Conservation (phyloP, 1,284 basidiomycete genomes). For the Psilocybe mexicana region DNA sequence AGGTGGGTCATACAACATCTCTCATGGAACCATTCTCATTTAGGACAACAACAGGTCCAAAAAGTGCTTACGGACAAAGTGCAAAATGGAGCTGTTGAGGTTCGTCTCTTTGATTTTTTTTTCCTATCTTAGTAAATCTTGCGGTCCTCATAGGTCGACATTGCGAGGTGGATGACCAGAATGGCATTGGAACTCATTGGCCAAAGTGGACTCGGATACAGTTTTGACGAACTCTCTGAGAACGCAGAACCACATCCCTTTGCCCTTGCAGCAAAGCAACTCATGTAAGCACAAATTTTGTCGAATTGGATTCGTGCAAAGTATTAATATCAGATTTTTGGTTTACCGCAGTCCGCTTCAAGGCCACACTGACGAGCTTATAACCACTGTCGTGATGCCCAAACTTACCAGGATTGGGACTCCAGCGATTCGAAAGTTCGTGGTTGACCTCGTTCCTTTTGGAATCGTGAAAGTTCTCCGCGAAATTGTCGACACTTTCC, state of each 20-base stretch:
- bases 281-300: conserved; percentile 22
- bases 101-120: not conserved
- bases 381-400: not conserved
- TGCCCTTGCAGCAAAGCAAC: conserved; percentile 27
- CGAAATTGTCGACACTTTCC: conserved; percentile 40
- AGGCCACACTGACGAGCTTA: not conserved
- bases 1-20: not conserved
- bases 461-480: conserved; percentile 31
- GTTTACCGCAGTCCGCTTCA: not conserved
- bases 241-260: conserved; percentile 29
- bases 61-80: not conserved
- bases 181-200: conserved; percentile 41
- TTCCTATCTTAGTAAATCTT: no score
- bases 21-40: not conserved
- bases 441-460: conserved; percentile 35
- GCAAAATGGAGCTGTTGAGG: conserved; percentile 7
- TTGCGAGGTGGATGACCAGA: conserved; percentile 38
- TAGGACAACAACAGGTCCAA: not conserved
- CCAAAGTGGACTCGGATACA: conserved; percentile 40
- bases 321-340: not conserved
- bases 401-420: conserved; percentile 15
- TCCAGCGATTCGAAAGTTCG: conserved; percentile 33
- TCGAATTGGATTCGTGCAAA: no score
- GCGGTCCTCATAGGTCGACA: conserved; percentile 28
- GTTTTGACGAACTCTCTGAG: conserved; percentile 35